These are phyloP conservation scores for Cyanodermella asteris DNA, from an alignment of 2,329 filamentous ascomycete genomes.

Conservation along the genomic window DNA sequence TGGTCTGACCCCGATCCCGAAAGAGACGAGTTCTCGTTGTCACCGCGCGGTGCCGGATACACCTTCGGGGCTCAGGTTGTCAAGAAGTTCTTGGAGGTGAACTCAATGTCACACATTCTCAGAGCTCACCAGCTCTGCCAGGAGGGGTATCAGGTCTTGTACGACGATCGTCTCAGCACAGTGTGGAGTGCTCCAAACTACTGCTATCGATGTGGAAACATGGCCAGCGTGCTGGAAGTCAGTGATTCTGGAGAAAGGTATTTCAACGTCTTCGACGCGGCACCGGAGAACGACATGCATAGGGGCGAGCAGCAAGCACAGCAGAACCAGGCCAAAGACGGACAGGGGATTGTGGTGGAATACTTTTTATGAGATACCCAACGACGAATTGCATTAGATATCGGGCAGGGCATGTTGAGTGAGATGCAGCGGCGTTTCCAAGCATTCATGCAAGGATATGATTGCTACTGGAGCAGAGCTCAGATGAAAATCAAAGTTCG, in stretches of 20 bases:
- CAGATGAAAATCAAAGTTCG: too few relatives aligned
- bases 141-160: constrained; percentile 91
- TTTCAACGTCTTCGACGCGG: constrained; percentile 95
- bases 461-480: too few relatives aligned
- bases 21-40: constrained; percentile 86
- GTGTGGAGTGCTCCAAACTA: constrained; percentile 98
- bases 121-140: constrained; percentile 97
- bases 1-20: constrained; percentile 98
- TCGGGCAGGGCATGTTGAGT: constrained; percentile 1
- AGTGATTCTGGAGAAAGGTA: constrained; percentile 80
- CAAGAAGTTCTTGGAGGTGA: constrained; percentile 92
- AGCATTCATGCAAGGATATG: too few relatives aligned
- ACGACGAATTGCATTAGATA: background rate
- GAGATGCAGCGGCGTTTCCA: background rate
- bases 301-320: constrained; percentile 58
- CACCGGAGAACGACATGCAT: constrained; percentile 82
- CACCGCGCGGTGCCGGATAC: constrained; percentile 82
- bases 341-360: constrained; percentile 49
- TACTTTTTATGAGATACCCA: constrained; percentile 41
- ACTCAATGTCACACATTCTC: constrained; percentile 92
- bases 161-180: constrained; percentile 81
- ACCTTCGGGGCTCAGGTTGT: constrained; percentile 96
- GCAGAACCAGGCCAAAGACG: constrained; percentile 34
- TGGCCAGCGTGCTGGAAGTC: constrained; percentile 92
- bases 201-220: constrained; percentile 87